phyloP scores from a whole-genome alignment of 441 rosid genomes.

The Dalechampia spathulata region DNA sequence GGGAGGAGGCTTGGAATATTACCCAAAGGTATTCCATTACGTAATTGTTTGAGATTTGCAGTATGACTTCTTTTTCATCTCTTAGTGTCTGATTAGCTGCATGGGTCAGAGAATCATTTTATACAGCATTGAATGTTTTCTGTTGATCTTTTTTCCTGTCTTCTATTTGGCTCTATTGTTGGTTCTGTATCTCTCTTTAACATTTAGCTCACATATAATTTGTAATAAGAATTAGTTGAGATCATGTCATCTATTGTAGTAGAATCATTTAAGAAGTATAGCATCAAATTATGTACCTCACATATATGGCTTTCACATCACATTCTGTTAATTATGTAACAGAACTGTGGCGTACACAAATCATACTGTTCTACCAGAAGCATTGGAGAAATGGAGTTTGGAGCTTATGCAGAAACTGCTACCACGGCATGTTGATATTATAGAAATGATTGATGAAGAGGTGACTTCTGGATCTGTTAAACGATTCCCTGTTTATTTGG shows the following conservation, averaged over 20 bases:
- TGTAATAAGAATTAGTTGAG: no score
- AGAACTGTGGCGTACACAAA: conserved; percentile 97
- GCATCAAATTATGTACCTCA: conserved; percentile 9
- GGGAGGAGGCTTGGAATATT: conserved; percentile 44
- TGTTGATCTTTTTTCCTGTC: no score
- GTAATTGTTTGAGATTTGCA: conserved; percentile 29
- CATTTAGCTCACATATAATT: neutral
- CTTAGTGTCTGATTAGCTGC: conserved; percentile 14
- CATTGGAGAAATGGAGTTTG: conserved; percentile 97
- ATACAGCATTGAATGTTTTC: no score
- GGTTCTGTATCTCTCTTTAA: neutral
- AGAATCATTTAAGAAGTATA: neutral
- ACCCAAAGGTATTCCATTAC: conserved; percentile 33
- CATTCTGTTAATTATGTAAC: conserved; percentile 13
- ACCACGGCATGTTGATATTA: conserved; percentile 89
- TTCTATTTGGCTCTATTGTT: no score
- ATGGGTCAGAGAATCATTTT: conserved; percentile 7
- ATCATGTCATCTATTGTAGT: no score
- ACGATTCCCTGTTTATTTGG: conserved; percentile 3
- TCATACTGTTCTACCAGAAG: conserved; percentile 96
- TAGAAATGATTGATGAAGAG: conserved; percentile 92
- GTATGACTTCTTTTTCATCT: no score
- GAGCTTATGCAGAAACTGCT: conserved; percentile 80
- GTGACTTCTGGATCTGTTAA: conserved; percentile 29
- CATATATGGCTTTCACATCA: neutral